Conservation (phyloP, 139 green algal genomes). For the Coccomyxa sp. region DNA sequence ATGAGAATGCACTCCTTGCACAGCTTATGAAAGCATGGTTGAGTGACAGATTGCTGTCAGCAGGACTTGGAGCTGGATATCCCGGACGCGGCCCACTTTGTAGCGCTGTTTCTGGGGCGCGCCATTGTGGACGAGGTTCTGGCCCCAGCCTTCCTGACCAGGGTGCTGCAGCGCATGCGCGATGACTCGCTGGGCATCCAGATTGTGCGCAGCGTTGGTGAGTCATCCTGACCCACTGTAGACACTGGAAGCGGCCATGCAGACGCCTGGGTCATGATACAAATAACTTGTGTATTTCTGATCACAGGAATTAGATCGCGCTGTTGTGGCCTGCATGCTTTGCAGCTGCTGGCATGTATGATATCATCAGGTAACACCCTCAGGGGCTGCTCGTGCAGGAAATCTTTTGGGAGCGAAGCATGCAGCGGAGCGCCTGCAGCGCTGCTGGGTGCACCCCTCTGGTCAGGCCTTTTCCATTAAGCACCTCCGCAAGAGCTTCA, state of each 20-base stretch:
- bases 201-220: conserved; percentile 51
- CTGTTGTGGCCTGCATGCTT: no score
- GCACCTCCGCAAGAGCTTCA: conserved; percentile 31
- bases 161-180: conserved; percentile 54
- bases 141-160: conserved; percentile 75
- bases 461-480: conserved; percentile 50
- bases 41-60: no score
- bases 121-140: conserved; percentile 93
- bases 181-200: conserved; percentile 56
- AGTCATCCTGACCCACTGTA: background rate
- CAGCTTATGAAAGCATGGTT: no score
- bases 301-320: no score
- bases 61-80: conserved; percentile 85
- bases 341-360: background rate
- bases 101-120: conserved; percentile 78
- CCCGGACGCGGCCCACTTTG: conserved; percentile 70
- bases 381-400: conserved; percentile 23
- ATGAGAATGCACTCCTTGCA: no score
- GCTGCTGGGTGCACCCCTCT: conserved; percentile 68
- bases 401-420: conserved; percentile 65
- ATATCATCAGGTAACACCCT: background rate
- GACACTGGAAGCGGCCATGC: background rate
- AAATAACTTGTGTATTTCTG: background rate
- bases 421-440: conserved; percentile 68
- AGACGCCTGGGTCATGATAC: background rate